These are phyloP conservation scores for Arctium minus DNA, from an alignment of 129 eudicot genomes.

Conservation along the genomic window DNA sequence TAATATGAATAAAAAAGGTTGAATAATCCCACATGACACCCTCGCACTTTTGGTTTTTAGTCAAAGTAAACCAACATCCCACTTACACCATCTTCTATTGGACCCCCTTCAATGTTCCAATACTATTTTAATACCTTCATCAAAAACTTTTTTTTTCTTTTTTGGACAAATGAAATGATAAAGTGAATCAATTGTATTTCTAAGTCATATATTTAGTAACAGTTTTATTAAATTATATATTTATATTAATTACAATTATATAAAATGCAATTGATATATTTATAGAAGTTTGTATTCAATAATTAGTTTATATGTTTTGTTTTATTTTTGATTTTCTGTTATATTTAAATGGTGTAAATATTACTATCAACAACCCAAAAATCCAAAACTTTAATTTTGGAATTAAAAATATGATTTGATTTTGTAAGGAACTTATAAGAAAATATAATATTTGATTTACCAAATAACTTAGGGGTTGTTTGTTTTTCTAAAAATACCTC, in stretches of 20 bases:
- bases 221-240: too few relatives aligned
- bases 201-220: too few relatives aligned
- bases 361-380: neutral
- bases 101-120: constrained; percentile 23
- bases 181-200: neutral
- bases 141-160: neutral
- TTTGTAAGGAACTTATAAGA: neutral
- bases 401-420: neutral
- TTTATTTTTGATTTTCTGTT: too few relatives aligned
- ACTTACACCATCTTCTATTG: constrained; percentile 27
- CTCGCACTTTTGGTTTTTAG: constrained; percentile 19
- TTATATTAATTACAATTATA: too few relatives aligned
- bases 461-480: neutral
- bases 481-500: too few relatives aligned
- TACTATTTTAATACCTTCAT: constrained; percentile 9
- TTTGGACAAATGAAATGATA: neutral
- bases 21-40: constrained; percentile 10
- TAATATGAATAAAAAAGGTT: neutral
- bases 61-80: constrained; percentile 17
- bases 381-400: neutral
- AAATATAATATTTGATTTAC: neutral
- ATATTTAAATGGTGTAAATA: neutral
- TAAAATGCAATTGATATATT: neutral
- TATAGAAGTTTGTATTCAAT: neutral
- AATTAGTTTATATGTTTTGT: neutral